phyloP scores from a whole-genome alignment of 1,284 basidiomycete genomes.

The Anthracocystis setariae region DNA sequence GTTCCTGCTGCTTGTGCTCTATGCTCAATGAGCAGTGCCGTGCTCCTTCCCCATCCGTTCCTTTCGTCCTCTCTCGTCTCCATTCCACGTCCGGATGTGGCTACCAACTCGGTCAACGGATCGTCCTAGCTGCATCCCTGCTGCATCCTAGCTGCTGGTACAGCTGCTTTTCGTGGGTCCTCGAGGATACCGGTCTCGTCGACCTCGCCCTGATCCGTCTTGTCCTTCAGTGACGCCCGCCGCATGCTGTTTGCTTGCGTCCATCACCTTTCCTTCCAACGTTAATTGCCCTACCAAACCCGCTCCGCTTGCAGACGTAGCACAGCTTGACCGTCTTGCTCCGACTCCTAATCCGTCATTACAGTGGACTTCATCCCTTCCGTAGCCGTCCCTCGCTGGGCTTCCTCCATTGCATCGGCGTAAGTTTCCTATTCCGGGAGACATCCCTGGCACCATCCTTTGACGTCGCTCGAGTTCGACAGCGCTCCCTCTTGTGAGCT shows the following conservation, averaged over 20 bases:
- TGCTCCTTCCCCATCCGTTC: conserved; percentile 3
- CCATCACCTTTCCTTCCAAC: conserved; percentile 12
- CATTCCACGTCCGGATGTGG: conserved; percentile 37
- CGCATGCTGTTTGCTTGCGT: conserved; percentile 2
- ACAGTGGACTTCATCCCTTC: not conserved
- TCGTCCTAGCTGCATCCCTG: conserved; percentile 15
- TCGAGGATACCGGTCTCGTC: conserved; percentile 1
- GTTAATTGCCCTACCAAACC: not conserved
- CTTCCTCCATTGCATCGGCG: conserved; percentile 13
- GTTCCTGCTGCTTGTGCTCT: not conserved
- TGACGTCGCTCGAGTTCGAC: conserved; percentile 7
- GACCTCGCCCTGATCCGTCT: conserved; percentile 23
- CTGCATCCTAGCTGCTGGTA: conserved; percentile 1
- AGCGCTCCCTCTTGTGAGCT: not conserved
- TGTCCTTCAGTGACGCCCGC: not conserved
- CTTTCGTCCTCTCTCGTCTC: conserved; percentile 4
- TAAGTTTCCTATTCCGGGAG: conserved; percentile 29
- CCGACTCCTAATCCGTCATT: conserved; percentile 27
- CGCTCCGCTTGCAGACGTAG: not conserved
- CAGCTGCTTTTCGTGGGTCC: conserved; percentile 9
- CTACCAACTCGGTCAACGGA: conserved; percentile 15
- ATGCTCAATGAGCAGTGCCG: not conserved
- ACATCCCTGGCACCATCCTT: not conserved
- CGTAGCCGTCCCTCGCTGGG: conserved; percentile 7
- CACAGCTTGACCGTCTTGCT: conserved; percentile 1